These are phyloP conservation scores for Pigoraptor vietnamica DNA, from an alignment of 78 protist genomes.

Conservation along the genomic window DNA sequence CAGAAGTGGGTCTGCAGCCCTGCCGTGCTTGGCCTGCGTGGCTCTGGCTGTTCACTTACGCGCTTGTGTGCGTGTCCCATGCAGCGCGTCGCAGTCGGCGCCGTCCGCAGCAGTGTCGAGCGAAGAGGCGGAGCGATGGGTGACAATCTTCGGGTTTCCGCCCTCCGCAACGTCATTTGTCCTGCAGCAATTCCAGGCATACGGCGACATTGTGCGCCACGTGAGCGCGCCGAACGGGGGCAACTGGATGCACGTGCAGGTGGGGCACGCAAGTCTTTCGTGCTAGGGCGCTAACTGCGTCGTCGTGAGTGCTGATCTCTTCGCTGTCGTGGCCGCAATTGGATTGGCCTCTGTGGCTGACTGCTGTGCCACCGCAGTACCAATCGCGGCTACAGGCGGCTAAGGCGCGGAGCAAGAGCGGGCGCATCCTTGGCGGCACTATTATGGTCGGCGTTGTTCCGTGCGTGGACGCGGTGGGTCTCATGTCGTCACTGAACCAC, in stretches of 20 bases:
- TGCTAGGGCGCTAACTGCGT: no score
- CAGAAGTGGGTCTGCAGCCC: no score
- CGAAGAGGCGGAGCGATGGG: neutral
- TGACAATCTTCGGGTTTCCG: neutral
- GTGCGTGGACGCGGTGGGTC: neutral
- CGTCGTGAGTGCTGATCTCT: no score
- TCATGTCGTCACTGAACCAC: no score
- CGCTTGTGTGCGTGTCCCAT: no score
- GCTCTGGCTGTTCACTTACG: no score
- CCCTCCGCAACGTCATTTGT: neutral
- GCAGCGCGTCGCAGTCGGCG: no score
- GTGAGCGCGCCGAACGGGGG: neutral
- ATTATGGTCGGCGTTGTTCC: neutral
- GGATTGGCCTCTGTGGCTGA: no score
- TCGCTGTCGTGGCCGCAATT: no score
- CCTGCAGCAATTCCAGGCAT: neutral
- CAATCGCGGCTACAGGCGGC: neutral
- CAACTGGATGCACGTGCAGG: neutral
- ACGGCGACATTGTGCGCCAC: constrained; percentile 4
- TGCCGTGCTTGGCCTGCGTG: no score
- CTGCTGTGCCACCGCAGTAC: neutral
- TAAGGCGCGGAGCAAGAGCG: neutral
- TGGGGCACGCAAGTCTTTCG: no score
- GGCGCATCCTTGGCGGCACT: neutral
- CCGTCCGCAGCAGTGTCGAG: neutral